These are phyloP conservation scores for Pichia ethanolica DNA, from an alignment of 805 yeast species.

Conservation along the genomic window DNA sequence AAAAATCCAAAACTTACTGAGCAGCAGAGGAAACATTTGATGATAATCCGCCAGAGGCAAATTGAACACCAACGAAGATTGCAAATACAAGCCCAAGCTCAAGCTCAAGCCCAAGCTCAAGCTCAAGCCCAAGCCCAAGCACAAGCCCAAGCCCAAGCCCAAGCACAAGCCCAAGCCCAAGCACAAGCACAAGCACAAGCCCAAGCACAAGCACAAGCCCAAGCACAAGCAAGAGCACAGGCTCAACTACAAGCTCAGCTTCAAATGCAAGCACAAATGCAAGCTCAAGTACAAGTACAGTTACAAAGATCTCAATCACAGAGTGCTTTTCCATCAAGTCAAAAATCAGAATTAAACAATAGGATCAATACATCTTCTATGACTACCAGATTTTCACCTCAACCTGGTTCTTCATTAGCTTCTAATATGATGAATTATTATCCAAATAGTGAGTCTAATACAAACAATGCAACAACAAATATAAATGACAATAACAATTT, in stretches of 20 bases:
- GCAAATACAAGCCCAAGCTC: constrained; percentile 11
- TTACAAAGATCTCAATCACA: constrained; percentile 6
- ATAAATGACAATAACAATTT: no score
- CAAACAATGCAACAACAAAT: no score
- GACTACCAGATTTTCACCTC: constrained; percentile 26
- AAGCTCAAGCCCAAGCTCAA: constrained; percentile 6
- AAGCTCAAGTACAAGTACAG: constrained; percentile 25
- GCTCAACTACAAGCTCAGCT: constrained; percentile 17
- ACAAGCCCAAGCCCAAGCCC: background rate
- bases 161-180: constrained; percentile 9
- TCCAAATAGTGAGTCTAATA: background rate
- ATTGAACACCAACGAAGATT: constrained; percentile 24
- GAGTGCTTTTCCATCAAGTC: constrained; percentile 1
- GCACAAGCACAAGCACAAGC: constrained; percentile 6
- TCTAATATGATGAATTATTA: background rate
- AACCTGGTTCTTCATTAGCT: constrained; percentile 14
- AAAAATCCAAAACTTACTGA: constrained; percentile 34
- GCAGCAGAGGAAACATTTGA: constrained; percentile 36
- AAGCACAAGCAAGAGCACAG: constrained; percentile 6
- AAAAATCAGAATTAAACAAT: constrained; percentile 18
- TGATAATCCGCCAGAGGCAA: constrained; percentile 21
- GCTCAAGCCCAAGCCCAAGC: constrained; percentile 1
- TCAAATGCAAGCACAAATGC: constrained; percentile 16
- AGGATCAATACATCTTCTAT: constrained; percentile 14
- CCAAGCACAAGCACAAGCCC: constrained; percentile 9